Percentiles rank a stretch among this genome's conserved stretches.
These are phyloP conservation scores for Circinella minor DNA, from an alignment of 371 early-diverging fungal genomes.

Conservation along the genomic window DNA sequence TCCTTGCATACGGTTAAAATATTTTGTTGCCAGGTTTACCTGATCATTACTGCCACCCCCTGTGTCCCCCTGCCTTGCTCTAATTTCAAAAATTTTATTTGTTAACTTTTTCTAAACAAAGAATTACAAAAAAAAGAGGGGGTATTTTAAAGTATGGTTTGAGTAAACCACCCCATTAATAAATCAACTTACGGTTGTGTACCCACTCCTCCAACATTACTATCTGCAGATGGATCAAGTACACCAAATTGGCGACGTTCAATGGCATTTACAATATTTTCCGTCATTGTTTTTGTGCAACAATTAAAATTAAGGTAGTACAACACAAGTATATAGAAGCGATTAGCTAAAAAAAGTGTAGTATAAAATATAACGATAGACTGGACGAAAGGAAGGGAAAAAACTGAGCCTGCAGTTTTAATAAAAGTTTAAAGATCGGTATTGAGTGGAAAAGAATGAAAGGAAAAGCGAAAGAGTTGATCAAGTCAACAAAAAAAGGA, in stretches of 20 bases:
- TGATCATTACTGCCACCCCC: not conserved
- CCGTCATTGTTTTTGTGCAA: slow-evolving; percentile 8
- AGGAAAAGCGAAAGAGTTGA: not conserved
- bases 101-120: too few species aligned
- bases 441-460: not conserved
- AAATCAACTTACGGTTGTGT: slow-evolving; percentile 3
- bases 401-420: slow-evolving; percentile 3
- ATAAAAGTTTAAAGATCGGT: not conserved
- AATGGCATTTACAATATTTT: not conserved
- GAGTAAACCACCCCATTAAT: not conserved
- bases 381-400: not conserved
- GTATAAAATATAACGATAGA: too few species aligned
- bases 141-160: too few species aligned
- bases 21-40: not conserved
- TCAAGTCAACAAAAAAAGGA: not conserved
- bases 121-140: too few species aligned
- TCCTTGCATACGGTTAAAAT: not conserved
- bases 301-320: not conserved
- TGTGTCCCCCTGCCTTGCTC: not conserved
- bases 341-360: too few species aligned
- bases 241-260: not conserved
- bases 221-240: not conserved
- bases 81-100: not conserved
- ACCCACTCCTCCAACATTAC: not conserved
- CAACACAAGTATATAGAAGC: not conserved